These are phyloP conservation scores for Dictyostelium brefeldianum DNA, from an alignment of 78 protist species.

Conservation along the genomic window DNA sequence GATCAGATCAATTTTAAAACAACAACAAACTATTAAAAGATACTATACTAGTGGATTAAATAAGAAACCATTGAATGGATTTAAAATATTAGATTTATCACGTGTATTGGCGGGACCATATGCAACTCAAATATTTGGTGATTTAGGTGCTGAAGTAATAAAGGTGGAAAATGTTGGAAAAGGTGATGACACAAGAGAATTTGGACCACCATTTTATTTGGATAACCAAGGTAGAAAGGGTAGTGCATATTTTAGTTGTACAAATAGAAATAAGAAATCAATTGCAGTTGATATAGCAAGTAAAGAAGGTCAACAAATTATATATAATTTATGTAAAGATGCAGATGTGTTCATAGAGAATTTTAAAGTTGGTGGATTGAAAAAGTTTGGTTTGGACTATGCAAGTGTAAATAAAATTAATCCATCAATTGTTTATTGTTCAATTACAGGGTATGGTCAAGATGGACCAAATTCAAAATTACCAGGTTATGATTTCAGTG, in stretches of 20 bases:
- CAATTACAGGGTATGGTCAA: slow-evolving; percentile 78
- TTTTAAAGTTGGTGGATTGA: slow-evolving; percentile 62
- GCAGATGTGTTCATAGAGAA: slow-evolving; percentile 81
- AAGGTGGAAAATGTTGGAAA: slow-evolving; percentile 61
- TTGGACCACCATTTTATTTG: slow-evolving; percentile 78
- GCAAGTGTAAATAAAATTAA: slow-evolving; percentile 14
- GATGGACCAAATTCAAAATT: slow-evolving; percentile 46
- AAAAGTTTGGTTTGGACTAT: slow-evolving; percentile 62
- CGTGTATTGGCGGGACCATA: slow-evolving; percentile 81
- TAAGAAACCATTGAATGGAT: slow-evolving; percentile 51
- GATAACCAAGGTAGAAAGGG: slow-evolving; percentile 45
- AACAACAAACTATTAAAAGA: background rate
- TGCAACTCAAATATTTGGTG: slow-evolving; percentile 66
- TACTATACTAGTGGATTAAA: background rate
- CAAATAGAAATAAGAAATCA: slow-evolving; percentile 81
- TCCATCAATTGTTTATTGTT: slow-evolving; percentile 62
- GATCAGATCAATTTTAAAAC: background rate
- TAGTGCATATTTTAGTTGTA: slow-evolving; percentile 66
- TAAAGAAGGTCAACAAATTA: slow-evolving; percentile 37
- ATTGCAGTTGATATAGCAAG: slow-evolving; percentile 56
- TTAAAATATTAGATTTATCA: slow-evolving; percentile 52
- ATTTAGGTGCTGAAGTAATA: slow-evolving; percentile 83
- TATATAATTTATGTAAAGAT: slow-evolving; percentile 25
- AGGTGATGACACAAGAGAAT: slow-evolving; percentile 85
- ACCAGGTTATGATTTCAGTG: slow-evolving; percentile 78